These are phyloP conservation scores for Elymus sibiricus DNA, from an alignment of 176 grass and related monocot species.

Conservation along the genomic window DNA sequence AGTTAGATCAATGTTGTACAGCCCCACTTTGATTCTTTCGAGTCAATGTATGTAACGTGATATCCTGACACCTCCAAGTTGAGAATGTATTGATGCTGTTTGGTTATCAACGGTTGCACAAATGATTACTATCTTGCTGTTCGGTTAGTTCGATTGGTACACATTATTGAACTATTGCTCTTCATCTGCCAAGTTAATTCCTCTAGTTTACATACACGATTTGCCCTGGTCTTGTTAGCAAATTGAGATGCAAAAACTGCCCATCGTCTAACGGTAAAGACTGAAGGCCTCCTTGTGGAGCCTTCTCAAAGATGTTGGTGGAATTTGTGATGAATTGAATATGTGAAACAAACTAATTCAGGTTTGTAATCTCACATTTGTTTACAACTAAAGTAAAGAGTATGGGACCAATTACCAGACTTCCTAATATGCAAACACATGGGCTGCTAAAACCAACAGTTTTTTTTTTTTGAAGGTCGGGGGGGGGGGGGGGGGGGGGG, in stretches of 20 bases:
- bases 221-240: too few relatives aligned
- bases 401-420: not conserved
- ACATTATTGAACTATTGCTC: too few relatives aligned
- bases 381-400: not conserved
- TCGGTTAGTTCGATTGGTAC: too few relatives aligned
- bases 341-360: not conserved
- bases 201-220: too few relatives aligned
- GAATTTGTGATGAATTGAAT: not conserved
- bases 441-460: too few relatives aligned
- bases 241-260: too few relatives aligned
- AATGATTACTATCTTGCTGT: not conserved
- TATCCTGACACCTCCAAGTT: not conserved
- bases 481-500: too few relatives aligned
- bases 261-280: too few relatives aligned
- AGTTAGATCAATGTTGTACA: not conserved
- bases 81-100: not conserved
- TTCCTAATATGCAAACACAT: not conserved
- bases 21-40: not conserved
- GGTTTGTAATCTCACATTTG: not conserved
- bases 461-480: too few relatives aligned
- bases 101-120: not conserved
- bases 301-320: not conserved
- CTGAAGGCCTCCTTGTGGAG: too few relatives aligned
- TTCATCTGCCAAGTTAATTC: too few relatives aligned
- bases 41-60: not conserved